Evolutionary conservation across 305 asterid species (phyloP).

Genomic region (Solanum hybrid): DNA sequence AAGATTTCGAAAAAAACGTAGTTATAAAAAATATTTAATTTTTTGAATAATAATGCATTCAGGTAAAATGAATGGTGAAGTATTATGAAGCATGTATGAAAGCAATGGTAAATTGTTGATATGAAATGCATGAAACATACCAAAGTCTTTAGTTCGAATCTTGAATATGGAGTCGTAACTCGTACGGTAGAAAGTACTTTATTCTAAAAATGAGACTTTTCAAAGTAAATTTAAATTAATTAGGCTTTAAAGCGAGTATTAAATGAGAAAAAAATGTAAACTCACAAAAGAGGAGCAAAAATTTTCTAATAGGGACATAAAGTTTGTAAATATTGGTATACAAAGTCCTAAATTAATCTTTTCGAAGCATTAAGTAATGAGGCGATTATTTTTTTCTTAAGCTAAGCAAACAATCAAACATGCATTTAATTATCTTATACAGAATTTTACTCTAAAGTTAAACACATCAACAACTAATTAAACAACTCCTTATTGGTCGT

Average conservation of each 20-base stretch:
- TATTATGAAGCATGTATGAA: not conserved
- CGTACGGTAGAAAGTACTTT: accelerated
- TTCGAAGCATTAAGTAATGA: not conserved
- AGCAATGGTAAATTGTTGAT: too few relatives aligned
- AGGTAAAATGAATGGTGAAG: not conserved
- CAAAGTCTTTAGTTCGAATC: too few relatives aligned
- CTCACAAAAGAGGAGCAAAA: not conserved
- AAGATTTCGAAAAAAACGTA: accelerated
- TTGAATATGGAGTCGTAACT: too few relatives aligned
- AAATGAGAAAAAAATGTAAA: not conserved
- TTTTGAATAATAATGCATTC: not conserved
- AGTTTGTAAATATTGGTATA: not conserved
- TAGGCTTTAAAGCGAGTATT: not conserved
- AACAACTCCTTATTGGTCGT: not conserved
- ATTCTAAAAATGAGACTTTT: not conserved
- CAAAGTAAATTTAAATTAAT: not conserved
- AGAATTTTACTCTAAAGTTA: not conserved
- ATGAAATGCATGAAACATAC: not conserved
- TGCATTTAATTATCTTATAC: not conserved
- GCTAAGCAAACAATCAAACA: not conserved
- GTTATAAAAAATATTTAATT: not conserved
- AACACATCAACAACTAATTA: not conserved
- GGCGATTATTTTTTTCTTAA: not conserved
- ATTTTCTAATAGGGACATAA: not conserved
- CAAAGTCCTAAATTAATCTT: not conserved